These are phyloP conservation scores for Paecilomyces formosus DNA, from an alignment of 2,329 filamentous ascomycete species.

Conservation along the genomic window DNA sequence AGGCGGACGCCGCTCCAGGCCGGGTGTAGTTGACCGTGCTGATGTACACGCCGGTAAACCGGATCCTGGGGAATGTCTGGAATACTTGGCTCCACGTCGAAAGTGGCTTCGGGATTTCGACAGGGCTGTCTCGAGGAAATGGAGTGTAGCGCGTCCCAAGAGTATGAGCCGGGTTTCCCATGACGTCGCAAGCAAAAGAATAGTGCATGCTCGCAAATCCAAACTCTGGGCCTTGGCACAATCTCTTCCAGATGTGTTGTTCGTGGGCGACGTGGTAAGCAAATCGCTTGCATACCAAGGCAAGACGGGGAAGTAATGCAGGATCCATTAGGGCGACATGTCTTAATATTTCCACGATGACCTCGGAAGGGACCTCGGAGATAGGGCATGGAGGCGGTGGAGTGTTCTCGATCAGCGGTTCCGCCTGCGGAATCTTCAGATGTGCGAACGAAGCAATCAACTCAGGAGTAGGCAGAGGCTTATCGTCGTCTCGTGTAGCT, in stretches of 20 bases:
- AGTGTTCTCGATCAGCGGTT: conserved; percentile 63
- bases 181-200: conserved; percentile 57
- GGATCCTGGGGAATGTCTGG: conserved; percentile 71
- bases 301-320: conserved; percentile 65
- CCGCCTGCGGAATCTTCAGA: conserved; percentile 59
- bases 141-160: conserved; percentile 26
- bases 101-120: conserved; percentile 28
- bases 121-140: conserved; percentile 19
- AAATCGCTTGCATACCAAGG: conserved; percentile 77
- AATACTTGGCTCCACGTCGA: conserved; percentile 63
- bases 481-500: conserved; percentile 46
- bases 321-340: conserved; percentile 70
- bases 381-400: conserved; percentile 74
- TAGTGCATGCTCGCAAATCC: conserved; percentile 83
- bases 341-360: conserved; percentile 69
- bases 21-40: conserved; percentile 93
- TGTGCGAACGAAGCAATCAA: conserved; percentile 69
- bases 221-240: conserved; percentile 63
- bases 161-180: conserved; percentile 37
- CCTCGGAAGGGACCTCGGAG: conserved; percentile 69
- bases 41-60: conserved; percentile 95
- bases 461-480: conserved; percentile 50
- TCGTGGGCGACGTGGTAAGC: conserved; percentile 80
- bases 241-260: conserved; percentile 74
- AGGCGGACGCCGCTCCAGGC: conserved; percentile 62